A percentile compares a stretch with the other conserved stretches of the same genome.
These are phyloP conservation scores for Ogataea thermomethanolica DNA, from an alignment of 805 yeast genomes.

Conservation along the genomic window DNA sequence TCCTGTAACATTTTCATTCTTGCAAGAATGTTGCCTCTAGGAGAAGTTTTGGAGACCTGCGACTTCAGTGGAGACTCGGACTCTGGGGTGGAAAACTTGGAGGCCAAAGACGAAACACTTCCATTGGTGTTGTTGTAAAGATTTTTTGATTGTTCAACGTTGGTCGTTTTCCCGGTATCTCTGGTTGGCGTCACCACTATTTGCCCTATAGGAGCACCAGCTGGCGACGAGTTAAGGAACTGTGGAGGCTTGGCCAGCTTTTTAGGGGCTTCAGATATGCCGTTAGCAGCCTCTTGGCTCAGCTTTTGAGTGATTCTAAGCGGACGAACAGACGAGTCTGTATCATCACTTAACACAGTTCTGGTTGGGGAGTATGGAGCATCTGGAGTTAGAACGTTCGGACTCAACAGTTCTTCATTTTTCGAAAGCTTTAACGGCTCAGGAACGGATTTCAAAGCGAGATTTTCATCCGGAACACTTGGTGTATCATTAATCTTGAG, in stretches of 20 bases:
- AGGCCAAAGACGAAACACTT: slow-evolving; percentile 30
- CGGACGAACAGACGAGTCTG: slow-evolving; percentile 56
- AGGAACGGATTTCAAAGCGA: neutral
- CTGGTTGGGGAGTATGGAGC: slow-evolving; percentile 8
- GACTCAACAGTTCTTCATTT: neutral
- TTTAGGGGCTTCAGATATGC: slow-evolving; percentile 12
- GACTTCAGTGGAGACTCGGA: slow-evolving; percentile 13
- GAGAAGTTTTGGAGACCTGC: slow-evolving; percentile 18
- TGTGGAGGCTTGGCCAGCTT: slow-evolving; percentile 11
- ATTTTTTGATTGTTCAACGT: slow-evolving; percentile 4
- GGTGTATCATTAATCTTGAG: slow-evolving; percentile 25
- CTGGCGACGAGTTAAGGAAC: slow-evolving; percentile 9
- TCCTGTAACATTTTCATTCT: slow-evolving; percentile 29
- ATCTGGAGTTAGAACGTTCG: neutral
- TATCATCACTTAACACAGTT: slow-evolving; percentile 16
- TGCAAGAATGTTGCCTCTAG: slow-evolving; percentile 22
- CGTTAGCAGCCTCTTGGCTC: slow-evolving; percentile 24
- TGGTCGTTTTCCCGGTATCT: slow-evolving; percentile 3
- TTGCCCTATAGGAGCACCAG: slow-evolving; percentile 12
- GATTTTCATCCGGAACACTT: neutral
- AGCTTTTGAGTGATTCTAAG: slow-evolving; percentile 62
- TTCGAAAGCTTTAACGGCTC: neutral
- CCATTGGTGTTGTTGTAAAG: slow-evolving; percentile 17
- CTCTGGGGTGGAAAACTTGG: slow-evolving; percentile 27
- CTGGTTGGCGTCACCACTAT: slow-evolving; percentile 18